Evolutionary conservation across 2,329 filamentous ascomycete genomes (phyloP).

Genomic region (Talaromyces sp.): DNA sequence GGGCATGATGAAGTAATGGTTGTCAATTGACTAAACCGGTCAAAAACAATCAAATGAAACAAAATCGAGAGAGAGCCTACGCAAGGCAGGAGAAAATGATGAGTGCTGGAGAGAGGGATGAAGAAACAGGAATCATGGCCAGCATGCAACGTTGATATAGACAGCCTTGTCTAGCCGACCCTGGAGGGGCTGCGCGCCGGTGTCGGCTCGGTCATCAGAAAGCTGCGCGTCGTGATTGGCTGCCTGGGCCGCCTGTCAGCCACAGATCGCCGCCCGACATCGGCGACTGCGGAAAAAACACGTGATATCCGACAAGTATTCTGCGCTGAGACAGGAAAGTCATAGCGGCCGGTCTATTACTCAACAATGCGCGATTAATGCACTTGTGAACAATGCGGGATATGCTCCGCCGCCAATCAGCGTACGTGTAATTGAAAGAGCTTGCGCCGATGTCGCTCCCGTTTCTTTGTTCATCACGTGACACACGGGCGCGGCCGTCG

Average conservation of each 20-base stretch:
- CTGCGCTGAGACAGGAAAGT: conserved; percentile 1
- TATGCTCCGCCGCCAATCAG: background rate
- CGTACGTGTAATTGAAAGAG: background rate
- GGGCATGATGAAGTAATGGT: conserved; percentile 58
- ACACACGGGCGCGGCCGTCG: background rate
- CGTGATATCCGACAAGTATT: background rate
- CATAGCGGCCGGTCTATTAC: background rate
- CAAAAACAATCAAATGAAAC: background rate
- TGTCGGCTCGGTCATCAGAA: conserved; percentile 9
- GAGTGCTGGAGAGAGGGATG: background rate
- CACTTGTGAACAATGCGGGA: background rate
- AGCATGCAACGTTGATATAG: conserved; percentile 1
- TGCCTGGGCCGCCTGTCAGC: background rate
- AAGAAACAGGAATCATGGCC: background rate
- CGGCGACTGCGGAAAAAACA: background rate
- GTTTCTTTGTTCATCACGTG: background rate
- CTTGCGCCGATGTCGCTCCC: background rate
- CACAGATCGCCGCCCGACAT: conserved; percentile 3
- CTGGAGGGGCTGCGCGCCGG: conserved; percentile 9
- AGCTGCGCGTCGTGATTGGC: conserved; percentile 2
- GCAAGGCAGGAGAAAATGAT: background rate
- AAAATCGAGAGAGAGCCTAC: background rate
- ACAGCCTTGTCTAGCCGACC: conserved; percentile 9
- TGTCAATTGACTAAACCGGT: background rate
- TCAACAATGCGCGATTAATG: background rate